Evolutionary conservation across 441 rosid genomes (phyloP).

Genomic region (Adansonia rubrostipa): DNA sequence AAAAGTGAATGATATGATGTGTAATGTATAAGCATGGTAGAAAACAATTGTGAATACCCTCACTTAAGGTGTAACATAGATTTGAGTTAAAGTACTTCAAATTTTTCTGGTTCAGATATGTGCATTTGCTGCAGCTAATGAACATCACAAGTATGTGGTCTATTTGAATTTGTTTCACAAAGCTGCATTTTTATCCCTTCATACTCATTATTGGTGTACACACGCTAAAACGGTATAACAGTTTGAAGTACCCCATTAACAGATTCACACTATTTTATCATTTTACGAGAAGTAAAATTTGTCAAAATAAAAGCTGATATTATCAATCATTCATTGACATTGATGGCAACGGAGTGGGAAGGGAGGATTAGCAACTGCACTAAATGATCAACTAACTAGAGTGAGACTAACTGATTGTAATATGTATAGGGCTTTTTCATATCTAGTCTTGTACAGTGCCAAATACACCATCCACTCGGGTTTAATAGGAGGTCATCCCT

Average conservation of each 20-base stretch:
- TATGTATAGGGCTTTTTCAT: background rate
- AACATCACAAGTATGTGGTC: conserved; percentile 16
- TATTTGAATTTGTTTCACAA: background rate
- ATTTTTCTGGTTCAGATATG: background rate
- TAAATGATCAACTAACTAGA: no score
- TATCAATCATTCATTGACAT: no score
- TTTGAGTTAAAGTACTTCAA: no score
- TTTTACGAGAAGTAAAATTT: background rate
- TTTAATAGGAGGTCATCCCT: background rate
- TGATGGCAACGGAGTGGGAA: no score
- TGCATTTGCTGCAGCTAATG: conserved; percentile 15
- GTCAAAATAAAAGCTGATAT: no score
- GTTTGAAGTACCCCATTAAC: background rate
- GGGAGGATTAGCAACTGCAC: no score
- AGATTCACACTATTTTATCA: background rate
- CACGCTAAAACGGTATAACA: background rate
- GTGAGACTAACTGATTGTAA: no score
- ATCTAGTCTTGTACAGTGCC: background rate
- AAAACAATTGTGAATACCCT: no score
- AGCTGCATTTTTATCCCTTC: background rate
- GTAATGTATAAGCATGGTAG: no score
- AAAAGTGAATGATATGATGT: no score
- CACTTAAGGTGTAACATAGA: no score
- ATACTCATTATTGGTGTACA: background rate
- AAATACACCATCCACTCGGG: background rate